Base-by-base conservation (phyloP, 2,329 filamentous ascomycete species). In the Ceratocystis smalleyi region DNA sequence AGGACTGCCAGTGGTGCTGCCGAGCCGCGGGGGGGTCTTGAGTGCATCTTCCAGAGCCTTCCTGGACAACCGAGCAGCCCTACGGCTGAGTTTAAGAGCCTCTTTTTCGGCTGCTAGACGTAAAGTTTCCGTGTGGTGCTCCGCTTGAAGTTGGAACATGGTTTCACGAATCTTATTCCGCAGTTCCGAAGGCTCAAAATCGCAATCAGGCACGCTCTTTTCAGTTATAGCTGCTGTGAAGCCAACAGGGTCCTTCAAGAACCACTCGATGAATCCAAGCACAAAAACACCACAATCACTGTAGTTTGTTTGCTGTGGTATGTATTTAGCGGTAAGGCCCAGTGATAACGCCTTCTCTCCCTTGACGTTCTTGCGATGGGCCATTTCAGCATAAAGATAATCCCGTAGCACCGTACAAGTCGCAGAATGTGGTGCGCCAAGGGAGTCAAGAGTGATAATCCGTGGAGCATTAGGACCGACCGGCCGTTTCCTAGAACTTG, bases 241-340 rank as follows among this genome's bases (percentile, higher is more conserved):
- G 0, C 71, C 73, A 67, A 89, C 83, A 0, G 92, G 92, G 66
- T 89, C 76, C 62, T 83, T 79, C 17, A 95, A 79, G 68, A 99
- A 96, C 68, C 88, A 84, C 68, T 90, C 82, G 63, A 95, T 79
- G 70, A 97, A 99, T 1, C 86, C 87, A 3, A 96, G 77, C 2
- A 97, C 77, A 69, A 88, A 99, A 0, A 96, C 77, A 7, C 94
- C 94, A 70, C 94, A 99, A 72, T 99, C 94, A 67, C 83, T 91
- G 69, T 81, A 88, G 71, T 99, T 97, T 60, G 83, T 75, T 73
- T 99, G 94, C 67, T 81, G 76, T 0, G 94, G 92, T 15, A 96
- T 86, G 6, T 81, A 78, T 66, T 82, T 87, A 3, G 88, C 89
- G 47, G 84, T 90, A 77, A 88, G 84, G 3, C 78, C 78, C 35